phyloP scores from a whole-genome alignment of 2,329 filamentous ascomycete genomes.

The Aaosphaeria pasadenensis region DNA sequence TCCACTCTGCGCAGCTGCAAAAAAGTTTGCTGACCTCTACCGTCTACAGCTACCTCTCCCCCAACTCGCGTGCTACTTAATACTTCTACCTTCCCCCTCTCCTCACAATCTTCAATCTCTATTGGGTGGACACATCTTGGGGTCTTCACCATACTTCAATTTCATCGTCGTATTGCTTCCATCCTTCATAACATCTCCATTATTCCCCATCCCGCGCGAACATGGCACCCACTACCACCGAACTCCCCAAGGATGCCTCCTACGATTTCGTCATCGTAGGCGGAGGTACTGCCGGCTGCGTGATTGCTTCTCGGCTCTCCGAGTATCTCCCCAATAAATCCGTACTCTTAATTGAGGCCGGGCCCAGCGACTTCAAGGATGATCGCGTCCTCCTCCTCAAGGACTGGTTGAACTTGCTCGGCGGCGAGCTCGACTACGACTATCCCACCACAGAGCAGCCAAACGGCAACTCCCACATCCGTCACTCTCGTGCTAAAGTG shows the following conservation, averaged over 20 bases:
- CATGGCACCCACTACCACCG: constrained; percentile 58
- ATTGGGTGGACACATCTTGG: no score
- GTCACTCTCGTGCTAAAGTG: constrained; percentile 89
- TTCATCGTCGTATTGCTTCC: no score
- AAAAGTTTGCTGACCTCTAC: no score
- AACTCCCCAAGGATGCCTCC: constrained; percentile 59
- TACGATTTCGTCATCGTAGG: constrained; percentile 86
- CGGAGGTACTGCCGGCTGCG: constrained; percentile 82
- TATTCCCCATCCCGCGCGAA: background rate
- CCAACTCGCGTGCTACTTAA: no score
- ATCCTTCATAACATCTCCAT: no score
- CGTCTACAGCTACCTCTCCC: no score
- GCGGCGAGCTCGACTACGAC: constrained; percentile 85
- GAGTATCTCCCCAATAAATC: constrained; percentile 81
- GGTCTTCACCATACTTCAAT: no score
- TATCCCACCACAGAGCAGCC: constrained; percentile 88
- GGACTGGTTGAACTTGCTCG: constrained; percentile 81
- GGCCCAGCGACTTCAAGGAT: constrained; percentile 85
- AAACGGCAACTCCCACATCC: constrained; percentile 86
- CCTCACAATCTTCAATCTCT: no score
- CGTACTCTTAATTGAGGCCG: constrained; percentile 81
- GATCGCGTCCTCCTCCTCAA: constrained; percentile 82
- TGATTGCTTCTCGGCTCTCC: constrained; percentile 74
- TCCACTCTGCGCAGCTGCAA: no score
- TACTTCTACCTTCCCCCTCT: no score